Evolutionary conservation across 441 rosid genomes (phyloP).

Genomic region (Capsella rubella): DNA sequence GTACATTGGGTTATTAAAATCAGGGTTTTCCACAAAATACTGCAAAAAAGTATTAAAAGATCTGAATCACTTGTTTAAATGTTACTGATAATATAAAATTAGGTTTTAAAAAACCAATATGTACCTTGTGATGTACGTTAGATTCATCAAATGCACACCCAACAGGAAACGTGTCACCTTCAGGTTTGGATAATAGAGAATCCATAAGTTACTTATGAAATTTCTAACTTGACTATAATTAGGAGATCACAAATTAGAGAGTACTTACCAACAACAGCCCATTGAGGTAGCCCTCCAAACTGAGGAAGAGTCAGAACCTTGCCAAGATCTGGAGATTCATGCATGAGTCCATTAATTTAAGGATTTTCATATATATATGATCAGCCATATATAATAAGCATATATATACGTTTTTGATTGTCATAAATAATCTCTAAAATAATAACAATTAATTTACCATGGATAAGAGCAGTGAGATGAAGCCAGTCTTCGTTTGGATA

Average conservation of each 20-base stretch:
- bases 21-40: constrained; percentile 75
- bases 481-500: constrained; percentile 90
- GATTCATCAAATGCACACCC: constrained; percentile 86
- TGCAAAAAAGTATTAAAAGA: constrained; percentile 34
- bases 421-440: neutral
- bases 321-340: constrained; percentile 67
- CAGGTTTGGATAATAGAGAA: constrained; percentile 8
- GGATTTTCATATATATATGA: neutral
- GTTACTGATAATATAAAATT: neutral
- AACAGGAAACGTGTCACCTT: constrained; percentile 89
- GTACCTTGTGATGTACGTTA: constrained; percentile 78
- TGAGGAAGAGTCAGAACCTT: constrained; percentile 79
- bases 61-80: neutral
- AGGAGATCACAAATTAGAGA: neutral
- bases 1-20: constrained; percentile 59
- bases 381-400: neutral
- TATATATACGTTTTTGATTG: neutral
- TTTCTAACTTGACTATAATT: neutral
- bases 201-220: neutral
- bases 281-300: constrained; percentile 83
- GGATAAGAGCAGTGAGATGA: constrained; percentile 88
- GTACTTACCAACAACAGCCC: constrained; percentile 86
- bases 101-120: neutral
- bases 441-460: constrained; percentile 51
- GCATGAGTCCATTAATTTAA: neutral